Evolutionary conservation across 768 basidiomycete species (phyloP).

Genomic region (Psilocybe sp.): DNA sequence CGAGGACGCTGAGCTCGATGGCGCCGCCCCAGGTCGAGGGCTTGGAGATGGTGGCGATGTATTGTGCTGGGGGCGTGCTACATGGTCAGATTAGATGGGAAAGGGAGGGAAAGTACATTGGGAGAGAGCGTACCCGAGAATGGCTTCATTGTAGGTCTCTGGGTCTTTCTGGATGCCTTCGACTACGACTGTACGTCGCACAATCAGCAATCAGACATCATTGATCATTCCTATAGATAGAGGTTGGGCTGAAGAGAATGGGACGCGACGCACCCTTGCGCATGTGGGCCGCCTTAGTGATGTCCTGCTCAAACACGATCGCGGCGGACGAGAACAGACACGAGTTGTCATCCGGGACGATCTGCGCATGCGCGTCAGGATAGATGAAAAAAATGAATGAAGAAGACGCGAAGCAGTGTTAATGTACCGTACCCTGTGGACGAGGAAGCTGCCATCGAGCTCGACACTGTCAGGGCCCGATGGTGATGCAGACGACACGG

Average conservation of each 20-base stretch:
- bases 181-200: constrained; percentile 61
- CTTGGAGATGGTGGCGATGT: constrained; percentile 78
- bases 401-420: neutral
- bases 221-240: neutral
- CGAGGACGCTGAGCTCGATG: constrained; percentile 86
- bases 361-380: constrained; percentile 31
- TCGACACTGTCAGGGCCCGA: constrained; percentile 56
- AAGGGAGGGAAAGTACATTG: neutral
- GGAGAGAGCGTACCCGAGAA: constrained; percentile 66
- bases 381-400: neutral
- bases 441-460: constrained; percentile 60
- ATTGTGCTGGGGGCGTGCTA: constrained; percentile 58
- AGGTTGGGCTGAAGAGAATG: neutral
- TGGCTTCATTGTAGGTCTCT: constrained; percentile 76
- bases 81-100: neutral
- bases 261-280: constrained; percentile 60
- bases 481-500: constrained; percentile 10
- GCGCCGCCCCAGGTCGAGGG: constrained; percentile 92
- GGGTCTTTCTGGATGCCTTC: constrained; percentile 73
- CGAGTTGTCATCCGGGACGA: constrained; percentile 97
- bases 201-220: too few species aligned
- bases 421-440: constrained; percentile 78
- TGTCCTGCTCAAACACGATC: constrained; percentile 81
- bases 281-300: constrained; percentile 64
- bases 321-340: constrained; percentile 90